A percentile compares a stretch with the other conserved stretches of the same genome.
Conservation (phyloP, 306 rosid genomes). For the Begonia peltatifolia region DNA sequence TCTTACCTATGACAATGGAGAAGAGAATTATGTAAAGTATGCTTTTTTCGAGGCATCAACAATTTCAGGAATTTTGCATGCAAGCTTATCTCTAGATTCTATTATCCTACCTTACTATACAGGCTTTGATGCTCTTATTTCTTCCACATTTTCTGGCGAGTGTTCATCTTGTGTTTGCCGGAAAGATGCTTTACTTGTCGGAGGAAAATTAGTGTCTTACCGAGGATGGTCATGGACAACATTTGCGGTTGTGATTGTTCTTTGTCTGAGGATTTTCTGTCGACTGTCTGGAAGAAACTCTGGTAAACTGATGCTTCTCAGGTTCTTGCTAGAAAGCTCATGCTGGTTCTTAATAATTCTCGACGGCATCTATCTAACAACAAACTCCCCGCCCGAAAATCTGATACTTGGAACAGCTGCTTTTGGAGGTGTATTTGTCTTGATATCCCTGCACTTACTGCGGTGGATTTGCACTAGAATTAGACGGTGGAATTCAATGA, state of each 20-base stretch:
- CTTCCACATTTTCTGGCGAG: slow-evolving; percentile 62
- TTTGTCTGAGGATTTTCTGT: slow-evolving; percentile 50
- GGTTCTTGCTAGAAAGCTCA: slow-evolving; percentile 26
- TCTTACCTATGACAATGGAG: slow-evolving; percentile 36
- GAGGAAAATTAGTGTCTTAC: slow-evolving; percentile 51
- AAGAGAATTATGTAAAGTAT: slow-evolving; percentile 39
- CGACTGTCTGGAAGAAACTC: slow-evolving; percentile 22
- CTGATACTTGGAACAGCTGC: slow-evolving; percentile 29
- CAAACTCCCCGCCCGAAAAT: slow-evolving; percentile 38
- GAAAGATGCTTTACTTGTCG: slow-evolving; percentile 45
- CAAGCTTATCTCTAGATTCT: slow-evolving; percentile 61
- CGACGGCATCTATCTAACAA: slow-evolving; percentile 45
- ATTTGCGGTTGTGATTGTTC: slow-evolving; percentile 45
- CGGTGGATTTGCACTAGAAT: slow-evolving; percentile 11
- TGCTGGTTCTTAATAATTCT: slow-evolving; percentile 39
- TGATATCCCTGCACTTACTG: slow-evolving; percentile 19
- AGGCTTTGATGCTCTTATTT: slow-evolving; percentile 52
- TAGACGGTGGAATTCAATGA: slow-evolving; percentile 6
- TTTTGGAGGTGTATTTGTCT: slow-evolving; percentile 35
- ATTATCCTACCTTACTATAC: slow-evolving; percentile 71
- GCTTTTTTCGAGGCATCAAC: slow-evolving; percentile 64
- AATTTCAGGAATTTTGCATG: slow-evolving; percentile 74
- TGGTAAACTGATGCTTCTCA: slow-evolving; percentile 16
- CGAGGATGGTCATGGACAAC: slow-evolving; percentile 78
- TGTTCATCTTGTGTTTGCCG: slow-evolving; percentile 75